These are phyloP conservation scores for Leccinum fallax DNA, from an alignment of 1,284 basidiomycete genomes.

Conservation along the genomic window DNA sequence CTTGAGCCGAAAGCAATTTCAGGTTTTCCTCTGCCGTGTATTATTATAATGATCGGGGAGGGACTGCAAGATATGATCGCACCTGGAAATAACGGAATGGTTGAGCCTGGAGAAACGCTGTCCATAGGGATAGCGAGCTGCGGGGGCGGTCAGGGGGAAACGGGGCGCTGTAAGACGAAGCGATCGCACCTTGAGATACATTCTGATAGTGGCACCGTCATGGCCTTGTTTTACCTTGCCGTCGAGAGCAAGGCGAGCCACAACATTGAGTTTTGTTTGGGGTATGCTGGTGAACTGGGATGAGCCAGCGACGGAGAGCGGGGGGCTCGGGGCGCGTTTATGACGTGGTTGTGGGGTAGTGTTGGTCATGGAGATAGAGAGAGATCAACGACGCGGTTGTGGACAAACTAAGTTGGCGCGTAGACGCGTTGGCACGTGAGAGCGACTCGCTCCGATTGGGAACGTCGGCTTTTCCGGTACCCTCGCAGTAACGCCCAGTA, in stretches of 20 bases:
- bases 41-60: constrained; percentile 6
- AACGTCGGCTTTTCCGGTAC: not conserved
- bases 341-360: constrained; percentile 35
- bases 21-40: constrained; percentile 66
- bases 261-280: constrained; percentile 60
- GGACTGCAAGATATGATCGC: constrained; percentile 15
- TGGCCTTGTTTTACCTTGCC: constrained; percentile 66
- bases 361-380: not conserved
- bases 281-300: constrained; percentile 38
- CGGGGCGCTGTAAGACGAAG: not conserved
- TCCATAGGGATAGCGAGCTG: constrained; percentile 72
- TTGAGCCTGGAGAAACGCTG: constrained; percentile 60
- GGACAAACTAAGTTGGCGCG: constrained; percentile 16
- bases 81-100: constrained; percentile 75
- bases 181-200: constrained; percentile 70
- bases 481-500: not conserved
- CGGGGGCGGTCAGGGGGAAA: constrained; percentile 6
- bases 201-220: constrained; percentile 65
- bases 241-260: constrained; percentile 73
- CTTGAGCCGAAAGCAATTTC: constrained; percentile 67
- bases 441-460: constrained; percentile 11
- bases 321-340: constrained; percentile 43
- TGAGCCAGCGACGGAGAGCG: constrained; percentile 42
- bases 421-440: constrained; percentile 28
- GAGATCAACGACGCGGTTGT: constrained; percentile 3